Percentiles rank a stretch among this genome's conserved stretches.
These are phyloP conservation scores for Microsporum audouinii DNA, from an alignment of 2,329 filamentous ascomycete genomes.

Conservation along the genomic window DNA sequence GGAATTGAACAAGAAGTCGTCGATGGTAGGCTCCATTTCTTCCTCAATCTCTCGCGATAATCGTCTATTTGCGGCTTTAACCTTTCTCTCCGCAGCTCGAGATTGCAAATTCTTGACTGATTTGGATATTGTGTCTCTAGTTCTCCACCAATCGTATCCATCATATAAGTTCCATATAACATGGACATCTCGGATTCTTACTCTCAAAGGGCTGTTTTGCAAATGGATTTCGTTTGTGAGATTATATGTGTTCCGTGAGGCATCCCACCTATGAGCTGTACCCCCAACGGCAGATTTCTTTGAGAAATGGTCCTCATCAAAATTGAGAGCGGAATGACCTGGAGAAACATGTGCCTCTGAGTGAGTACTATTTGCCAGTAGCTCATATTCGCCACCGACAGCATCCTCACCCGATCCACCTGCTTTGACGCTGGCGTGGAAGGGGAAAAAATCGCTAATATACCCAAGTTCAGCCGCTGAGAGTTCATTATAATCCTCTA, in stretches of 20 bases:
- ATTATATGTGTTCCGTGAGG: constrained; percentile 62
- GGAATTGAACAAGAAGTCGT: constrained; percentile 95
- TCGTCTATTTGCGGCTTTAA: constrained; percentile 46
- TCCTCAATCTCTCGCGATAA: constrained; percentile 47
- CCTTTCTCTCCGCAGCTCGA: constrained; percentile 64
- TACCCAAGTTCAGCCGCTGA: constrained; percentile 35
- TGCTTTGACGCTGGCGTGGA: constrained; percentile 26
- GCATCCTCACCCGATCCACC: neutral
- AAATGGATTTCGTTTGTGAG: constrained; percentile 50
- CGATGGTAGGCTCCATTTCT: constrained; percentile 76
- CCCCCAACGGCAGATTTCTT: constrained; percentile 49
- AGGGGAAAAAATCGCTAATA: constrained; percentile 46
- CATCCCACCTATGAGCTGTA: constrained; percentile 70
- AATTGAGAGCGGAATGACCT: constrained; percentile 52
- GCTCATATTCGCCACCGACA: constrained; percentile 3
- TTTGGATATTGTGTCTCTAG: constrained; percentile 72
- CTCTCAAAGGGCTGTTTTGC: constrained; percentile 57
- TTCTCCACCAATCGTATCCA: constrained; percentile 90
- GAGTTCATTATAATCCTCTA: constrained; percentile 32
- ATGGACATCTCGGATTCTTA: constrained; percentile 75
- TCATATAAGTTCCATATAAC: constrained; percentile 97
- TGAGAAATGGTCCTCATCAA: constrained; percentile 69
- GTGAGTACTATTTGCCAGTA: constrained; percentile 26
- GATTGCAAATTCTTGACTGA: constrained; percentile 80
- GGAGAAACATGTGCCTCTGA: constrained; percentile 45